These are phyloP conservation scores for Pyropia yezoensis DNA, from an alignment of 23 red algal species.

Conservation along the genomic window DNA sequence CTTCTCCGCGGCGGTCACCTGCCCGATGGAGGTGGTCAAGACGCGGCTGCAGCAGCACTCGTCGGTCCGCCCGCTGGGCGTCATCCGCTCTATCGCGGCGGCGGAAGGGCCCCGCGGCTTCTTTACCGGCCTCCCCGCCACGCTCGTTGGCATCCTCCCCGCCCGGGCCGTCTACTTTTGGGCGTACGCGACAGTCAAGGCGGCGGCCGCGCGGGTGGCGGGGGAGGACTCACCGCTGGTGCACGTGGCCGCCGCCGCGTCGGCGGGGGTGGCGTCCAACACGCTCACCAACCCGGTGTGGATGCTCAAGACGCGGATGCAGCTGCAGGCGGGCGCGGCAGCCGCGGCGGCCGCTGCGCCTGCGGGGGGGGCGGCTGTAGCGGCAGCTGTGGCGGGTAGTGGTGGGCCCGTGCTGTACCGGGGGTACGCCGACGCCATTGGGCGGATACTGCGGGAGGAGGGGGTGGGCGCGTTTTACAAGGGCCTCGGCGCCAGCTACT, in stretches of 20 bases:
- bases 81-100: constrained; percentile 65
- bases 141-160: constrained; percentile 86
- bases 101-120: constrained; percentile 76
- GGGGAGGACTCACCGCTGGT: constrained; percentile 69
- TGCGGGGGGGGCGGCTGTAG: too few species aligned
- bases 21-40: constrained; percentile 97
- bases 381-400: too few species aligned
- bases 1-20: constrained; percentile 83
- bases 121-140: constrained; percentile 89
- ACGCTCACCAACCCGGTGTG: constrained; percentile 98
- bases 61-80: constrained; percentile 32
- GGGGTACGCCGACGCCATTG: constrained; percentile 22
- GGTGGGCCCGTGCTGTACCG: constrained; percentile 22
- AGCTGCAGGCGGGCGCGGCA: constrained; percentile 81
- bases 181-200: constrained; percentile 94
- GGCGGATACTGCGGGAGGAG: constrained; percentile 40
- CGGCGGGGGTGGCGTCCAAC: constrained; percentile 86
- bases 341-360: constrained; percentile 4
- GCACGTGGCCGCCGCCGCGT: constrained; percentile 77
- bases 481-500: constrained; percentile 43
- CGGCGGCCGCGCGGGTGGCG: constrained; percentile 28
- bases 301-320: constrained; percentile 95
- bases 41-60: constrained; percentile 34
- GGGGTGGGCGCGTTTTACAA: constrained; percentile 45
- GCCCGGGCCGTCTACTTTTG: constrained; percentile 96